phyloP scores from a whole-genome alignment of 306 rosid genomes.

The Cucurbita ficifolia region DNA sequence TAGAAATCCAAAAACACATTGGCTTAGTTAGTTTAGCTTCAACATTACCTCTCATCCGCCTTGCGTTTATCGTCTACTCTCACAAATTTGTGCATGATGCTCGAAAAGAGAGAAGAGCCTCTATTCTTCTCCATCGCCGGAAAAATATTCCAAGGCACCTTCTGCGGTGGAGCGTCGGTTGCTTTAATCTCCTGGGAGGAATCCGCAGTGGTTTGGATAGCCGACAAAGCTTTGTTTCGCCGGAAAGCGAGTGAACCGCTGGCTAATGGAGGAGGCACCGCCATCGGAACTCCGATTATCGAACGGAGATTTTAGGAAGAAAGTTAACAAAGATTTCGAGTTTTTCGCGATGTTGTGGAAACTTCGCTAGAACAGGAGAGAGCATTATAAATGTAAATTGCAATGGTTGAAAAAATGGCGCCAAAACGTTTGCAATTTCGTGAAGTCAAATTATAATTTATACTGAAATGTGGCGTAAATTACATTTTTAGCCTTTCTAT shows the following conservation, averaged over 20 bases:
- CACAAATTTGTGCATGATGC: conserved; percentile 72
- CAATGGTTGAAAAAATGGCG: neutral
- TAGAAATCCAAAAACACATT: neutral
- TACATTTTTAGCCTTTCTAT: neutral
- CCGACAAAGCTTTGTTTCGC: conserved; percentile 5
- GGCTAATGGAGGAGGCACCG: neutral
- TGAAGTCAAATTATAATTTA: neutral
- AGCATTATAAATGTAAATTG: neutral
- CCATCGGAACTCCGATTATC: conserved; percentile 19
- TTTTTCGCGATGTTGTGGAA: conserved; percentile 12
- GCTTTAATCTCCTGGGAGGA: conserved; percentile 41
- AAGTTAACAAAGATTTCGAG: conserved; percentile 70
- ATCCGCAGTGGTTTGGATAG: conserved; percentile 2
- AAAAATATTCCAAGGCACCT: conserved; percentile 58
- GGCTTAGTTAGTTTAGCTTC: neutral
- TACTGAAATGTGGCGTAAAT: neutral
- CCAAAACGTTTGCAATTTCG: neutral
- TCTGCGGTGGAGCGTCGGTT: conserved; percentile 95
- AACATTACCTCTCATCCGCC: conserved; percentile 39
- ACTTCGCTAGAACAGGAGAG: neutral
- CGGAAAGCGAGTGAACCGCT: conserved; percentile 11
- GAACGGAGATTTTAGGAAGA: conserved; percentile 44
- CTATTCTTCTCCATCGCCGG: conserved; percentile 20
- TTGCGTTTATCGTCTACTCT: conserved; percentile 30
- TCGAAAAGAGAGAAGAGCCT: conserved; percentile 45